Evolutionary conservation across 768 basidiomycete species (phyloP), one percentile per base, ranked within the genome.

Genomic region (Trametes cingulata): DNA sequence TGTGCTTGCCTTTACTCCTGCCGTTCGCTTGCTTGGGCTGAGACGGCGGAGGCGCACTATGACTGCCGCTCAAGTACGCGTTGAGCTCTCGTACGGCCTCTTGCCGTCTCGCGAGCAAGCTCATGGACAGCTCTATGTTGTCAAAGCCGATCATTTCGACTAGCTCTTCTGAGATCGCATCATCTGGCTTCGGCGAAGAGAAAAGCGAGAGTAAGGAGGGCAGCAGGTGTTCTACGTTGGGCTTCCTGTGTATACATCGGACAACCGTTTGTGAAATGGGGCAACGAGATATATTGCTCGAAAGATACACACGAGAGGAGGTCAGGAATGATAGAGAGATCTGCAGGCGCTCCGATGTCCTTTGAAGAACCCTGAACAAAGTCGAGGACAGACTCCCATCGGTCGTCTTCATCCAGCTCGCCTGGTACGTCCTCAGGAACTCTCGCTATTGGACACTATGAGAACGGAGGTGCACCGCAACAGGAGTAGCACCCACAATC

Each of bases 101-200:
- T 25, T 43, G 37, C 20, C 95, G 85, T 29, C 85, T 78, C 17
- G 76, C 69, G 1, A 97, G 72, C 25, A 97, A 80, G 41, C 90
- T 82, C 74, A 82, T 82, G 8, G 89, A 85, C 35, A 94, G 75
- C 25, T 92, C 91, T 48, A 98, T 84, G 17, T 88, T 82, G 50
- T 96, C 91, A 70, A 87, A 92, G 2, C 95, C 96, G 47, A 95
- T 71, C 10, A 91, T 75, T 60, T 97, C 95, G 8, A 82, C 83
- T 10, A 98, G 71, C 65, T 92, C 88, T 25, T 76, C 83, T 25
- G 92, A 90, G 29, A 97, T 88, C 20, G 82, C 84, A 29, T 94
- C 91, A 63, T 88, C 80, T 6, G 77, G 74, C 39, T 76, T 77
- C 22, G 74, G 63, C 6, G 84, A 84, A 1, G 80, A 78, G 15